Conservation (phyloP, 129 eudicot species). For the Arctium lappa region DNA sequence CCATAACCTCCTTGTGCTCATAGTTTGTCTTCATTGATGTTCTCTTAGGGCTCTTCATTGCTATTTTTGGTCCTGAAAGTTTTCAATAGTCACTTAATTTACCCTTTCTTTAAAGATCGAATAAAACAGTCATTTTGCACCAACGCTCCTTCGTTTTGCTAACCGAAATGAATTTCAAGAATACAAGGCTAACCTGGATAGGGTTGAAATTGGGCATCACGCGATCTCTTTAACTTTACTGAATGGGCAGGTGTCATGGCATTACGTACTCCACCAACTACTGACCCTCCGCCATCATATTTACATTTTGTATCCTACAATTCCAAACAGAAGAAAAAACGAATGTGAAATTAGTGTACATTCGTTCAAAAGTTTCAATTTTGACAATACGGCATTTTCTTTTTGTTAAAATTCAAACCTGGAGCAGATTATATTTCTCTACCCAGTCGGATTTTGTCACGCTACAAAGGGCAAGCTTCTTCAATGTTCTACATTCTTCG, state of each 20-base stretch:
- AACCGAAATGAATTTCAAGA: not conserved
- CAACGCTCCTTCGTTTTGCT: not conserved
- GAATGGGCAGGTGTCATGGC: conserved; percentile 45
- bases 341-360: conserved; percentile 11
- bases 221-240: conserved; percentile 45
- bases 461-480: conserved; percentile 61
- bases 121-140: not conserved
- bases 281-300: conserved; percentile 36
- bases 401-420: conserved; percentile 46
- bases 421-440: conserved; percentile 60
- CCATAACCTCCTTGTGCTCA: conserved; percentile 51
- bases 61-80: conserved; percentile 53
- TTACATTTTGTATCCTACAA: conserved; percentile 45
- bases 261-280: conserved; percentile 37
- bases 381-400: not conserved
- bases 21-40: conserved; percentile 45
- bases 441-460: conserved; percentile 75
- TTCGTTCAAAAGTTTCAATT: conserved; percentile 2
- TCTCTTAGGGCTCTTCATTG: conserved; percentile 64
- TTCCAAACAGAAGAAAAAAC: not conserved
- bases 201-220: conserved; percentile 48
- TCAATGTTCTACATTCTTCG: conserved; percentile 61
- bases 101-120: not conserved
- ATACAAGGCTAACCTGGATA: conserved; percentile 48
- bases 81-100: not conserved